Evolutionary conservation across 169 alveolate genomes (phyloP).

Genomic region (Eimeria tenella): DNA sequence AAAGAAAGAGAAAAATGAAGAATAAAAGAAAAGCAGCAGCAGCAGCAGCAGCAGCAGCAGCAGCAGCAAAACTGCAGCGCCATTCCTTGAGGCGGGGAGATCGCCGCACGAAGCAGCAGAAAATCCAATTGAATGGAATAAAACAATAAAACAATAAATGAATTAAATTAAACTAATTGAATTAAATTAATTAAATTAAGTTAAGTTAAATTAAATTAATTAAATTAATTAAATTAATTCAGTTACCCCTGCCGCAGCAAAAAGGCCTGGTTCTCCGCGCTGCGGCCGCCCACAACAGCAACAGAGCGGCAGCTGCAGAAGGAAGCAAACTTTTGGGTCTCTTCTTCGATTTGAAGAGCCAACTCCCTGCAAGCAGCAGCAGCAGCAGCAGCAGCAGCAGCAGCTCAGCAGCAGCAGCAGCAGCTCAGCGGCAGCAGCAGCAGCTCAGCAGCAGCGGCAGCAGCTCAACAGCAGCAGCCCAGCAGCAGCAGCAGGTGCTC

Average conservation of each 20-base stretch:
- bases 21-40: too few species aligned
- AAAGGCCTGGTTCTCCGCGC: conserved; percentile 94
- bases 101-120: background rate
- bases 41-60: too few species aligned
- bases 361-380: conserved; percentile 88
- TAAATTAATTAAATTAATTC: background rate
- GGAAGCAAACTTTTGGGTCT: conserved; percentile 92
- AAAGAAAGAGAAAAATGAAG: too few species aligned
- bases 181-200: too few species aligned
- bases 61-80: too few species aligned
- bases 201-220: background rate
- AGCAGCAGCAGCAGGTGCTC: conserved; percentile 16
- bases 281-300: conserved; percentile 97
- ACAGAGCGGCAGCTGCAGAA: conserved; percentile 91
- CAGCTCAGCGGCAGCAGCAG: too few species aligned
- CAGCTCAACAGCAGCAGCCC: background rate
- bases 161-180: background rate
- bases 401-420: conserved; percentile 67
- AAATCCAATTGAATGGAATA: too few species aligned
- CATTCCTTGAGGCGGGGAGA: too few species aligned
- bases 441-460: too few species aligned
- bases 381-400: background rate
- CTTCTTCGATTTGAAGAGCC: conserved; percentile 96
- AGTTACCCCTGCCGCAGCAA: conserved; percentile 94
- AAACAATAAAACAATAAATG: background rate